Base-by-base conservation (phyloP, 305 asterid species). In the Fraxinus paxiana region DNA sequence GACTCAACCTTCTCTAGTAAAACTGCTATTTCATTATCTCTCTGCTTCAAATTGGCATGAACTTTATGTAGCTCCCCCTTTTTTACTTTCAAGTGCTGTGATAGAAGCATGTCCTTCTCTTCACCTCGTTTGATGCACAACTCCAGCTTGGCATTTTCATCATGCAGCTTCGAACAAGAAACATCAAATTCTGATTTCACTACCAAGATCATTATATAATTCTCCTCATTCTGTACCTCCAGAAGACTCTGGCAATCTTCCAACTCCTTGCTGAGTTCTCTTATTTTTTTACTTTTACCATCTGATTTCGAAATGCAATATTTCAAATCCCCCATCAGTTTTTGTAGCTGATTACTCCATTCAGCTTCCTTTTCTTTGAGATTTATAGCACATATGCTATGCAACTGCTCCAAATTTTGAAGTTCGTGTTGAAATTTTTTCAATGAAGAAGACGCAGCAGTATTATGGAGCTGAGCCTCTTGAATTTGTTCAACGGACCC, bases 301-400 rank as follows among this genome's bases (percentile, higher is more conserved):
- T 79, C 85, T 85, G 88, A 75, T 74, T 82, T 86, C 77, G 84
- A 86, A 59, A 81, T 76, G 79, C 85, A 85, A 20, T 6, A 15
- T 37, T 79, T 77, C 77, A 85, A 22, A 67, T 74, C 89, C 75
- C 30, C 82, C 10, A 26, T 82, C 81, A 88, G 30, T 71, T 89
- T 83, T 79, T 84, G 86, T 15, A 79, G 79, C 84, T 77, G 75
- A 37, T 78, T 80, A 63, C 77, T 85, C 87, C 87, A 85, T 46
- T 84, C 84, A 56, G 77, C 81, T 80, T 89, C 91, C 78, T 83
- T 89, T 83, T 88, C 87, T 79, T 82, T 85, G 59, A 85, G 84
- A 41, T 77, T 84, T 76, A 71, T 22, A 33, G 73, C 82, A 76
- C 86, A 89, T 72, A 79, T 81, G 18, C 48, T 73, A 54, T 88